phyloP scores from a whole-genome alignment of 306 rosid genomes.

The Vigna angularis region DNA sequence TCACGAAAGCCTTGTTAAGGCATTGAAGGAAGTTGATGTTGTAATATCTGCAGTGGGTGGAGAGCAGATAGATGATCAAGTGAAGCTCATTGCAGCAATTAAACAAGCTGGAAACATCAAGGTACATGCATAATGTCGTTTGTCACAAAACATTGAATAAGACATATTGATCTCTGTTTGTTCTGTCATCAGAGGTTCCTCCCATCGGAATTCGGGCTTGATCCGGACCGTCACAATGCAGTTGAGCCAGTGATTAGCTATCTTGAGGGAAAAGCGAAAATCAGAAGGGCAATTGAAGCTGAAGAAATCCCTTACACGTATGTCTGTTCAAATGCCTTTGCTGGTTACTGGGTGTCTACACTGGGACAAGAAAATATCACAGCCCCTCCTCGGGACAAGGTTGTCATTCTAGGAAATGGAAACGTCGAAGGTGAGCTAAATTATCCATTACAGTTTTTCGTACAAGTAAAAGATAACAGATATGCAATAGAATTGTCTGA shows the following conservation, averaged over 20 bases:
- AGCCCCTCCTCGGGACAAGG: conserved; percentile 51
- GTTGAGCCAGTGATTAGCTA: conserved; percentile 32
- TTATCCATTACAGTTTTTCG: not conserved
- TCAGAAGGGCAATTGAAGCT: conserved; percentile 44
- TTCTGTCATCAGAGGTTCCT: conserved; percentile 43
- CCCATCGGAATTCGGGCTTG: conserved; percentile 57
- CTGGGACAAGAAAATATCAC: conserved; percentile 44
- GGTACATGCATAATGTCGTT: conserved; percentile 24
- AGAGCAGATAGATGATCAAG: conserved; percentile 25
- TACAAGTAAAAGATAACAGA: not conserved
- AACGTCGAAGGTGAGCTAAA: conserved; percentile 47
- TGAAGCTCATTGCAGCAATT: conserved; percentile 56
- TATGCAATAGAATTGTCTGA: not conserved
- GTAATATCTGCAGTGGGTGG: conserved; percentile 32
- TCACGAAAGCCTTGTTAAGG: conserved; percentile 48
- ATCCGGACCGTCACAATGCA: conserved; percentile 45
- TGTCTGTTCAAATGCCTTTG: conserved; percentile 35
- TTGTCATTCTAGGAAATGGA: conserved; percentile 58
- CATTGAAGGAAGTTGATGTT: conserved; percentile 57
- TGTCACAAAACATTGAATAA: not conserved
- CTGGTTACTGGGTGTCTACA: conserved; percentile 41
- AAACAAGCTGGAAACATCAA: conserved; percentile 60
- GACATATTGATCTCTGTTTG: not conserved
- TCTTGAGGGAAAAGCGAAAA: not conserved
- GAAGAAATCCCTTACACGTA: conserved; percentile 51